Conservation (phyloP, 23 red algal genomes). For the Agarophyton chilense region DNA sequence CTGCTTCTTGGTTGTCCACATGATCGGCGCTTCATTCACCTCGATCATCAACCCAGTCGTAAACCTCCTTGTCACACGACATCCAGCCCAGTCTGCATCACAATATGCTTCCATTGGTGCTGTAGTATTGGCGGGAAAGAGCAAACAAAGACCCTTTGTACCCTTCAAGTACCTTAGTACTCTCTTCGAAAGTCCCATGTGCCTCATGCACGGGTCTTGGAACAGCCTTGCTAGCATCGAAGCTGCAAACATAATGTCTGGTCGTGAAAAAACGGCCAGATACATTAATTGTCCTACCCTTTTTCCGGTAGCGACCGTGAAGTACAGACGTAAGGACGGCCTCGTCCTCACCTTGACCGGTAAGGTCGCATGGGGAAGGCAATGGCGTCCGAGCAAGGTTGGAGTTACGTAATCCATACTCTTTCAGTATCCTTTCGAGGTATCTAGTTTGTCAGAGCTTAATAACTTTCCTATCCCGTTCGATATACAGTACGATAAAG, state of each 20-base stretch:
- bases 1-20: slow-evolving; percentile 30
- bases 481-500: not conserved
- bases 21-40: slow-evolving; percentile 7
- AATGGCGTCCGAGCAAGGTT: not conserved
- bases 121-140: not conserved
- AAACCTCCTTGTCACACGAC: slow-evolving; percentile 1
- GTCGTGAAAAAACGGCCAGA: not conserved
- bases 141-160: not conserved
- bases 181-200: not conserved
- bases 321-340: not conserved
- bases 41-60: not conserved
- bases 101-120: not conserved
- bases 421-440: not conserved
- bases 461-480: not conserved
- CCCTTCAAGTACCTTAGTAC: not conserved
- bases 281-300: slow-evolving; percentile 13
- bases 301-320: not conserved
- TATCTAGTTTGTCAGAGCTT: not conserved
- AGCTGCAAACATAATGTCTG: slow-evolving; percentile 26
- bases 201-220: not conserved
- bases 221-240: not conserved
- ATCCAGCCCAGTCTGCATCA: slow-evolving; percentile 52
- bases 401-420: not conserved
- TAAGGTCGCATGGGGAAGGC: not conserved
- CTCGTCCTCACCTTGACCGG: not conserved